These are phyloP conservation scores for Fomitopsis palustris DNA, from an alignment of 1,284 basidiomycete genomes.

Conservation along the genomic window DNA sequence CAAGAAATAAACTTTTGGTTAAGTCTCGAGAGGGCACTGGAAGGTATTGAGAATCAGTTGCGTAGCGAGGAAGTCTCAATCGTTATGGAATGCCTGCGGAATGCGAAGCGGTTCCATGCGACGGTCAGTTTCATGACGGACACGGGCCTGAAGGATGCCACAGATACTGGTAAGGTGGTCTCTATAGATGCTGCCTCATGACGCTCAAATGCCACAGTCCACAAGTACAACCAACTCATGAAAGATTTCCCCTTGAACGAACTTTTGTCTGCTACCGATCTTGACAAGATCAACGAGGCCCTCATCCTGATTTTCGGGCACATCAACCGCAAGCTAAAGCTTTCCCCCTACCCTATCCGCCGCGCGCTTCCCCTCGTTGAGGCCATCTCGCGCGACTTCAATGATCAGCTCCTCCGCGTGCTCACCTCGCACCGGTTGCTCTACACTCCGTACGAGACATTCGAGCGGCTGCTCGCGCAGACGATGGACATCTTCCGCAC, in stretches of 20 bases:
- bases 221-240: constrained; percentile 98
- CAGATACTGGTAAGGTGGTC: constrained; percentile 66
- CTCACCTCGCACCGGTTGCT: constrained; percentile 88
- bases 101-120: constrained; percentile 96
- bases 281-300: constrained; percentile 91
- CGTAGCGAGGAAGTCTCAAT: constrained; percentile 90
- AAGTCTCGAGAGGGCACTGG: constrained; percentile 89
- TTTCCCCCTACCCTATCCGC: constrained; percentile 95
- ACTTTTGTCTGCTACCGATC: constrained; percentile 91
- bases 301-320: constrained; percentile 88
- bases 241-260: constrained; percentile 98
- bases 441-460: constrained; percentile 92
- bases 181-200: neutral
- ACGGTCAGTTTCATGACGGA: constrained; percentile 98
- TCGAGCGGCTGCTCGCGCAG: constrained; percentile 80
- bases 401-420: constrained; percentile 90
- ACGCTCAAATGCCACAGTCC: constrained; percentile 47
- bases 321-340: constrained; percentile 92
- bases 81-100: constrained; percentile 93
- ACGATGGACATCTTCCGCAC: constrained; percentile 85
- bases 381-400: constrained; percentile 96
- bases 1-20: constrained; percentile 99
- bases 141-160: constrained; percentile 92
- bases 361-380: constrained; percentile 95
- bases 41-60: constrained; percentile 90